These are phyloP conservation scores for Exophiala sp. DNA, from an alignment of 2,329 filamentous ascomycete species.

Conservation along the genomic window DNA sequence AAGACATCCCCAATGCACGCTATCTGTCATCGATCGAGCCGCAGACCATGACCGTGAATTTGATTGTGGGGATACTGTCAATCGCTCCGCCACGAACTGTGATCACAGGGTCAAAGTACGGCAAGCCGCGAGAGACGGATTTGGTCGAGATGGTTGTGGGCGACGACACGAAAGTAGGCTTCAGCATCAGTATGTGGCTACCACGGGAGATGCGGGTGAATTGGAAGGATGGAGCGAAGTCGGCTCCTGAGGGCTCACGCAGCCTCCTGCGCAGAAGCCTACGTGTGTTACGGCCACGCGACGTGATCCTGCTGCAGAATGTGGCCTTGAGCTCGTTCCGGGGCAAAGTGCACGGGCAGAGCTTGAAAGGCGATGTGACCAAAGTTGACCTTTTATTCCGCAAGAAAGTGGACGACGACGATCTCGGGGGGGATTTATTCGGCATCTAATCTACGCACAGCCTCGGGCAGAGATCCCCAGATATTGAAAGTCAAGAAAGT, in stretches of 20 bases:
- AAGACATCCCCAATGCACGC: slow-evolving; percentile 61
- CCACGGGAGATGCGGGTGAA: slow-evolving; percentile 28
- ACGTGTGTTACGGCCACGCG: slow-evolving; percentile 56
- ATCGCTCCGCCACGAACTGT: slow-evolving; percentile 63
- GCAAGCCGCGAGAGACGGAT: slow-evolving; percentile 47
- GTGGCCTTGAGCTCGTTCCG: slow-evolving; percentile 71
- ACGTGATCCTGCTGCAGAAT: slow-evolving; percentile 73
- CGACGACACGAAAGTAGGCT: slow-evolving; percentile 76
- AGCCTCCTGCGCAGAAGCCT: slow-evolving; percentile 37
- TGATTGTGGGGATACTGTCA: slow-evolving; percentile 74
- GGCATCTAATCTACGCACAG: slow-evolving; percentile 44
- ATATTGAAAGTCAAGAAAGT: slow-evolving; percentile 61
- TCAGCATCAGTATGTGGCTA: slow-evolving; percentile 81
- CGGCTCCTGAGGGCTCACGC: slow-evolving; percentile 28
- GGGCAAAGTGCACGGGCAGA: slow-evolving; percentile 76
- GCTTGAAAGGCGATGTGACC: slow-evolving; percentile 64
- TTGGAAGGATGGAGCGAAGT: slow-evolving; percentile 28
- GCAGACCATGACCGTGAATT: slow-evolving; percentile 73
- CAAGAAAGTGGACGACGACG: slow-evolving; percentile 47
- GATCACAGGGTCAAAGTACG: slow-evolving; percentile 54
- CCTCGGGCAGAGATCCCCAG: slow-evolving; percentile 43
- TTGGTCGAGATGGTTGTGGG: slow-evolving; percentile 74
- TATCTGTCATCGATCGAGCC: slow-evolving; percentile 64
- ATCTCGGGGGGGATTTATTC: slow-evolving; percentile 55
- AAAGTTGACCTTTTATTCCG: slow-evolving; percentile 62